phyloP scores from a whole-genome alignment of 805 yeast genomes.

The Yamadazyma tumulicola region DNA sequence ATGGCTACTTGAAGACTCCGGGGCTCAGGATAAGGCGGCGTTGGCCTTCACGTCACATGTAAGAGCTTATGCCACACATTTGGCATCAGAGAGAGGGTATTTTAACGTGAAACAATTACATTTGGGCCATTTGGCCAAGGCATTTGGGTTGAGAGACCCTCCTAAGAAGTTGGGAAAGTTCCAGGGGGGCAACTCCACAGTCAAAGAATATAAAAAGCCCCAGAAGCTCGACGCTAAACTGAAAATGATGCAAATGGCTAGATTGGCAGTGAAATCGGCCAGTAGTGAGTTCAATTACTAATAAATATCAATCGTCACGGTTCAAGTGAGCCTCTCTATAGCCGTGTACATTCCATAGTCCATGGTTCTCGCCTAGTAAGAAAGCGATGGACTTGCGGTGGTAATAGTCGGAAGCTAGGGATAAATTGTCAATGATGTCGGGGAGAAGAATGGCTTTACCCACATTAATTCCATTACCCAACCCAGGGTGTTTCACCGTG shows the following conservation, averaged over 20 bases:
- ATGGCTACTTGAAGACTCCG: slow-evolving; percentile 70
- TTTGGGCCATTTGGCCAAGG: slow-evolving; percentile 93
- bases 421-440: slow-evolving; percentile 73
- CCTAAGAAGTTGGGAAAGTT: slow-evolving; percentile 73
- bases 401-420: slow-evolving; percentile 57
- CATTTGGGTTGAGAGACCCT: slow-evolving; percentile 91
- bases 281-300: slow-evolving; percentile 71
- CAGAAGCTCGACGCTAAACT: slow-evolving; percentile 66
- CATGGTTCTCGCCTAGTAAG: slow-evolving; percentile 72
- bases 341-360: slow-evolving; percentile 53
- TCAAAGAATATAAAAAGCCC: slow-evolving; percentile 20
- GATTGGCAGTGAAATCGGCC: slow-evolving; percentile 57
- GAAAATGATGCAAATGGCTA: slow-evolving; percentile 74
- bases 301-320: not conserved
- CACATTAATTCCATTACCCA: slow-evolving; percentile 61
- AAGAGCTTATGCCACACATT: slow-evolving; percentile 95
- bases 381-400: slow-evolving; percentile 57
- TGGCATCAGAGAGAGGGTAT: slow-evolving; percentile 68
- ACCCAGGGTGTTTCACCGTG: slow-evolving; percentile 63
- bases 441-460: slow-evolving; percentile 84
- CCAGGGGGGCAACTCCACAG: slow-evolving; percentile 19
- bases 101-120: slow-evolving; percentile 84
- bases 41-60: slow-evolving; percentile 85
- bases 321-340: slow-evolving; percentile 10
- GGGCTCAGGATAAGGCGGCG: slow-evolving; percentile 62